Evolutionary conservation across 495 filamentous ascomycete species (phyloP).

Genomic region (Neurospora sp.): DNA sequence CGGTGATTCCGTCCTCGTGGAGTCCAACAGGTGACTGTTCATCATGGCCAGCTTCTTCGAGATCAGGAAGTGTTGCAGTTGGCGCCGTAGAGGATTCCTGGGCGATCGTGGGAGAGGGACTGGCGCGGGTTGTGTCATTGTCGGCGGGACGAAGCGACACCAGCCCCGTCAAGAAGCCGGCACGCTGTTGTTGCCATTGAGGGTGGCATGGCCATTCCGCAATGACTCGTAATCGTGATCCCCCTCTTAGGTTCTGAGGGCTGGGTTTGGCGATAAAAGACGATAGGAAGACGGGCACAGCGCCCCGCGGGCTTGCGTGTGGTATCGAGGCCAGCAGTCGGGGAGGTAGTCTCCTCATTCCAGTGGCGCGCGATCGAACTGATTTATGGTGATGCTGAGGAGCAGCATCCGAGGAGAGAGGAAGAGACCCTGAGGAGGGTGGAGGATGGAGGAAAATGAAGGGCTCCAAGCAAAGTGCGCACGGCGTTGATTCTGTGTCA

Average conservation of each 20-base stretch:
- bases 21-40: background rate
- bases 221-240: background rate
- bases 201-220: slow-evolving; percentile 1
- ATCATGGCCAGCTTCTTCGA: background rate
- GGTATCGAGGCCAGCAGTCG: slow-evolving; percentile 13
- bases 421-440: background rate
- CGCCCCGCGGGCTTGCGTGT: slow-evolving; percentile 8
- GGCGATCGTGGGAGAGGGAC: background rate
- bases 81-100: background rate
- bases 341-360: slow-evolving; percentile 29
- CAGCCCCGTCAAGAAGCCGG: background rate
- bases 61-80: background rate
- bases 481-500: background rate
- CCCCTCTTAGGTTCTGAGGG: background rate
- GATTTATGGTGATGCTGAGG: slow-evolving; percentile 14
- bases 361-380: slow-evolving; percentile 18
- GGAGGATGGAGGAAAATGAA: background rate
- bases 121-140: background rate
- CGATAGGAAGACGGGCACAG: background rate
- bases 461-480: background rate
- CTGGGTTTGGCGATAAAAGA: background rate
- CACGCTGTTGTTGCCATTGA: background rate
- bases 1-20: background rate
- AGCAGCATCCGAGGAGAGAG: slow-evolving; percentile 19
- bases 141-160: background rate